These are phyloP conservation scores for Nemophila menziesii DNA, from an alignment of 257 asterid species.

Conservation along the genomic window DNA sequence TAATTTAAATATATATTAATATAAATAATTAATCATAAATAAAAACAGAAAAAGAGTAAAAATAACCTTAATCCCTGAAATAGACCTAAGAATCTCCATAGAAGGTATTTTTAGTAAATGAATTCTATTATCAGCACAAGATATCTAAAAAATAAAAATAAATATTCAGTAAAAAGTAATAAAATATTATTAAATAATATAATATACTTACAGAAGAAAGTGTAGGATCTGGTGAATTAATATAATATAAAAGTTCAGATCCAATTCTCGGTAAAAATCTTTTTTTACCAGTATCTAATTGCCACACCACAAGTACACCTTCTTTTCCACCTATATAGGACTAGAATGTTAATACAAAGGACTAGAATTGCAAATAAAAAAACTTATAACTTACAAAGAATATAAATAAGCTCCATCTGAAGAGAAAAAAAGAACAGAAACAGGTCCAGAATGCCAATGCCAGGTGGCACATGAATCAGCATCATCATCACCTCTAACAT, in stretches of 20 bases:
- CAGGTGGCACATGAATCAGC: constrained; percentile 87
- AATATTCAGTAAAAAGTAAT: constrained; percentile 19
- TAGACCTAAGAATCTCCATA: constrained; percentile 63
- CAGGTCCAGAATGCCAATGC: constrained; percentile 96
- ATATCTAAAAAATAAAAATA: constrained; percentile 55
- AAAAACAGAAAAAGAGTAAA: too few species aligned
- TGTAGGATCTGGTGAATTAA: constrained; percentile 73
- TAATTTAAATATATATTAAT: too few species aligned
- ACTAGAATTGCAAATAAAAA: constrained; percentile 3
- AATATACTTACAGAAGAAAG: constrained; percentile 55
- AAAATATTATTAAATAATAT: constrained; percentile 7
- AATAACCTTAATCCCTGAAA: constrained; percentile 80
- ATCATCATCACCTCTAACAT: constrained; percentile 56
- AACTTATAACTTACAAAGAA: constrained; percentile 49
- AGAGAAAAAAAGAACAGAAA: constrained; percentile 75
- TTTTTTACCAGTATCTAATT: constrained; percentile 85
- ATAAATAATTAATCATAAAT: too few species aligned
- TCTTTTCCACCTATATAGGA: constrained; percentile 76
- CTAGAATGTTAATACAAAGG: too few species aligned
- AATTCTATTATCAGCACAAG: constrained; percentile 84
- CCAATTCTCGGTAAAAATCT: constrained; percentile 84
- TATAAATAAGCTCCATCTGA: constrained; percentile 86
- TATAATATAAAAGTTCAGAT: constrained; percentile 58
- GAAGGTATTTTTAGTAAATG: constrained; percentile 75
- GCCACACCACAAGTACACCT: constrained; percentile 97